Evolutionary conservation across 78 protist genomes (phyloP).

Genomic region (Speleostelium caveatum): DNA sequence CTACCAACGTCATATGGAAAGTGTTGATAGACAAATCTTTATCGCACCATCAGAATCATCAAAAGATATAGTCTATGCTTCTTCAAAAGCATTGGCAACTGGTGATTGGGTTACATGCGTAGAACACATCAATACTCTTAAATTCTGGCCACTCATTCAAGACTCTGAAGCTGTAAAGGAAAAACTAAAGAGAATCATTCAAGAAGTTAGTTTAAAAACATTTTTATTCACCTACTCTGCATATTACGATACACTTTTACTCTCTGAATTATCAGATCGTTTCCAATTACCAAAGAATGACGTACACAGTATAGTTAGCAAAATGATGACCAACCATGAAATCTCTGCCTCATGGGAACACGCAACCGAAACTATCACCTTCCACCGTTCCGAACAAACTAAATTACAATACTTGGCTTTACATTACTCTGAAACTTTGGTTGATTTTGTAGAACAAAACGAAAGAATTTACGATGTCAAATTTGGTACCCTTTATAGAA

Average conservation of each 20-base stretch:
- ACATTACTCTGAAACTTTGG: slow-evolving; percentile 85
- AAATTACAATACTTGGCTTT: slow-evolving; percentile 87
- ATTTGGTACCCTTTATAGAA: slow-evolving; percentile 56
- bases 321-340: slow-evolving; percentile 90
- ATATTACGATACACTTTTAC: slow-evolving; percentile 80
- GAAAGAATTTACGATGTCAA: slow-evolving; percentile 74
- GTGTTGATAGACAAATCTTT: slow-evolving; percentile 79
- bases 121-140: slow-evolving; percentile 57
- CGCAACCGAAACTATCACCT: slow-evolving; percentile 82
- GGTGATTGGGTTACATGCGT: slow-evolving; percentile 91
- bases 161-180: slow-evolving; percentile 72
- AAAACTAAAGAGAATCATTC: slow-evolving; percentile 60
- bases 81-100: slow-evolving; percentile 83
- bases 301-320: slow-evolving; percentile 82
- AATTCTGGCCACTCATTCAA: slow-evolving; percentile 85
- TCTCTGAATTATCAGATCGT: slow-evolving; percentile 71
- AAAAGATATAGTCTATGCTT: slow-evolving; percentile 89
- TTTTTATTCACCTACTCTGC: slow-evolving; percentile 84
- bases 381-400: slow-evolving; percentile 88
- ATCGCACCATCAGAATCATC: slow-evolving; percentile 95
- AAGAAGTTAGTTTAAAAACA: slow-evolving; percentile 89
- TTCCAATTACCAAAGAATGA: slow-evolving; percentile 70
- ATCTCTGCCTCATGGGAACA: slow-evolving; percentile 90
- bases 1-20: slow-evolving; percentile 89
- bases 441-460: slow-evolving; percentile 78